Evolutionary conservation across 2,329 filamentous ascomycete genomes (phyloP).

Genomic region (Balansia obtecta): DNA sequence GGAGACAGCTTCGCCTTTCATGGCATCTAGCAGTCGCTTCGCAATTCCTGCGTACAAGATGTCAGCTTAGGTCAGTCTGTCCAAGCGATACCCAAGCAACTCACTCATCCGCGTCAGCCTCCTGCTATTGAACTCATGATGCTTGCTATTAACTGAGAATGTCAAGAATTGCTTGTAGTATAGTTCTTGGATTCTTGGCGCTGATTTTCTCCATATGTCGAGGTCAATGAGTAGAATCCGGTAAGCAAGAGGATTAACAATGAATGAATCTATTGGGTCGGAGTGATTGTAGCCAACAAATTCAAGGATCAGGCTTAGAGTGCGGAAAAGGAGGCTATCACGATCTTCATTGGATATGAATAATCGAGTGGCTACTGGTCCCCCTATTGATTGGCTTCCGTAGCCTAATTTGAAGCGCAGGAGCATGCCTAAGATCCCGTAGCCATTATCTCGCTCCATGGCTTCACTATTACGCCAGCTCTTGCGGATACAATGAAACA

Average conservation of each 20-base stretch:
- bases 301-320: constrained; percentile 65
- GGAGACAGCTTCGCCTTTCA: constrained; percentile 73
- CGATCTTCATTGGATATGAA: constrained; percentile 38
- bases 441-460: constrained; percentile 93
- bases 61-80: constrained; percentile 8
- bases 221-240: constrained; percentile 84
- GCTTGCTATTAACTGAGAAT: constrained; percentile 82
- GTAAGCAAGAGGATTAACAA: constrained; percentile 92
- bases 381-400: constrained; percentile 18
- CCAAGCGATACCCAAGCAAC: constrained; percentile 18
- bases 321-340: constrained; percentile 43
- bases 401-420: constrained; percentile 70
- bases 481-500: constrained; percentile 74
- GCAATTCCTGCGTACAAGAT: constrained; percentile 55
- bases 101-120: constrained; percentile 81
- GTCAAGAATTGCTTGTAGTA: constrained; percentile 89
- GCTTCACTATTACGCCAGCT: constrained; percentile 98
- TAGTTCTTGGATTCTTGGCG: constrained; percentile 63
- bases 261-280: constrained; percentile 76
- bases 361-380: constrained; percentile 25
- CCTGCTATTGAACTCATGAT: constrained; percentile 83
- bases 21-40: constrained; percentile 76
- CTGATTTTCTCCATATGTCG: constrained; percentile 80
- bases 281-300: constrained; percentile 82
- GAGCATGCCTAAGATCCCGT: constrained; percentile 73